Evolutionary conservation across 2,329 filamentous ascomycete species (phyloP), one percentile per base, ranked within the genome.

Genomic region (Diplocarpon rosae): DNA sequence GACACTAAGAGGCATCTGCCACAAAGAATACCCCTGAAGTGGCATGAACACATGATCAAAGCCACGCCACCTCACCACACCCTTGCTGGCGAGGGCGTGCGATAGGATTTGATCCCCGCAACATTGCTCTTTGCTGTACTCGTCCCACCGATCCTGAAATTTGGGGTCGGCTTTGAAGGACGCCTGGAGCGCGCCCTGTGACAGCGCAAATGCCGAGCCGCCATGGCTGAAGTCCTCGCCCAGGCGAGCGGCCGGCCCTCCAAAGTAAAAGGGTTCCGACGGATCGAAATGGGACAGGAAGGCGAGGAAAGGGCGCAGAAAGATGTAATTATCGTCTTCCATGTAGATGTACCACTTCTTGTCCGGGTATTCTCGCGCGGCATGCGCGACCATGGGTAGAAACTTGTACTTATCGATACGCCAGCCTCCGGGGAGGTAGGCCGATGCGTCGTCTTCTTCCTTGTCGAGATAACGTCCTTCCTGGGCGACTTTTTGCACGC

Each of bases 331-430:
- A 34, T 54, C 52, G 20, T 52, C 52, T 34, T 55, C 52, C 14
- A 52, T 53, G 43, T 54, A 54, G 39, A 53, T 47, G 38, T 52
- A 54, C 52, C 52, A 54, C 14, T 54, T 53, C 30, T 36, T 32
- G 6, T 37, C 45, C 1, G 27, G 46, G 46, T 14, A 12, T 5
- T n/a, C 16, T 1, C 15, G n/a, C 4, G 32, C 32, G 11, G 17
- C 43, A 28, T 46, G 43, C 2, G 24, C 14, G 12, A 46, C 20
- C 43, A 46, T 46, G 3, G 43, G 43, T 12, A 46, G 13, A 32
- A 46, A 46, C 34, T 46, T 46, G 14, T 46, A 46, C 16, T 46
- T 46, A 14, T 46, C 43, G 5, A 46, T 15, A 2, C 32, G 27
- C 43, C 43, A 46, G 2, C 36, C 36, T 12, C 48, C 42, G 1